A percentile compares a stretch with the other conserved stretches of the same genome.
These are phyloP conservation scores for Daldinia bambusicola DNA, from an alignment of 495 filamentous ascomycete species.

Conservation along the genomic window DNA sequence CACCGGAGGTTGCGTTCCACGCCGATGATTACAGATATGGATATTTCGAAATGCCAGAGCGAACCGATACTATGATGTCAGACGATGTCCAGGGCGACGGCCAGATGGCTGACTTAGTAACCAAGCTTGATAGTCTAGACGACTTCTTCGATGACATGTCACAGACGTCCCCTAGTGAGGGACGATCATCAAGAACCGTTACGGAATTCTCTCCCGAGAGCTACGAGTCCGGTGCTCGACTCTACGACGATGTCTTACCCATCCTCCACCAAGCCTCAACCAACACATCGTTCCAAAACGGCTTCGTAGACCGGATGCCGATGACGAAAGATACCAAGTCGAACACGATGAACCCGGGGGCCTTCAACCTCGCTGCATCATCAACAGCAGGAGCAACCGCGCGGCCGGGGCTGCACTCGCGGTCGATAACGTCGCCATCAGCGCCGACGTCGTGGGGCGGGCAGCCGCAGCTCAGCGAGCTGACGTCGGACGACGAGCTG, in stretches of 20 bases:
- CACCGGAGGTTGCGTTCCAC: conserved; percentile 91
- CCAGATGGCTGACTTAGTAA: conserved; percentile 83
- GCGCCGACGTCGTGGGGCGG: conserved; percentile 63
- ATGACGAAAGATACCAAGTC: conserved; percentile 59
- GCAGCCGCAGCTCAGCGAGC: conserved; percentile 63
- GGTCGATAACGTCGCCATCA: conserved; percentile 77
- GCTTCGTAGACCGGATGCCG: conserved; percentile 78
- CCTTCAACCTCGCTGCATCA: conserved; percentile 55
- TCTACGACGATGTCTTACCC: conserved; percentile 94
- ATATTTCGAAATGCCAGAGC: conserved; percentile 72
- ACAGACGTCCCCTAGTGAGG: conserved; percentile 63
- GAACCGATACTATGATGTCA: conserved; percentile 91
- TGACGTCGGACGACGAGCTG: conserved; percentile 65
- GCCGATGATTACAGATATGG: conserved; percentile 85
- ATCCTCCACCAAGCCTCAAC: conserved; percentile 77
- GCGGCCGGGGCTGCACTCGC: conserved; percentile 70
- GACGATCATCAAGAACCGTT: conserved; percentile 69
- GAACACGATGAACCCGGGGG: conserved; percentile 71
- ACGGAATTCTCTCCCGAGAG: conserved; percentile 68
- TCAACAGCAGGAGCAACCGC: conserved; percentile 19
- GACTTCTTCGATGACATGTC: conserved; percentile 85
- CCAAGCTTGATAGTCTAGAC: conserved; percentile 91
- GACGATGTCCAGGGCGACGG: conserved; percentile 78
- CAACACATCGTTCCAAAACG: conserved; percentile 86
- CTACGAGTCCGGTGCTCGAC: conserved; percentile 80